Conservation (phyloP, 1,284 basidiomycete genomes). For the Puccinia triticina region DNA sequence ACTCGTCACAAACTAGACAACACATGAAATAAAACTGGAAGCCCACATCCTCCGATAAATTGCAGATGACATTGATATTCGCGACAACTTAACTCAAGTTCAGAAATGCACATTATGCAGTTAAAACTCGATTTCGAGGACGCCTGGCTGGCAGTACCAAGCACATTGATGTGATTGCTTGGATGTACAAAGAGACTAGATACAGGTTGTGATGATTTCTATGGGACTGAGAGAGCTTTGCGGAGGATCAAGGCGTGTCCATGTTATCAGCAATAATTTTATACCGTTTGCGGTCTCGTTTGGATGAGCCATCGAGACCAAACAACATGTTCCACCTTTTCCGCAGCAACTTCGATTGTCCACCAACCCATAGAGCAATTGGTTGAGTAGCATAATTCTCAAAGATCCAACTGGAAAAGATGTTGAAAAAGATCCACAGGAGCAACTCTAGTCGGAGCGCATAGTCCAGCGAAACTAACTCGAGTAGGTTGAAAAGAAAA, state of each 20-base stretch:
- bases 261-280: slow-evolving; percentile 45
- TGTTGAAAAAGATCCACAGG: slow-evolving; percentile 35
- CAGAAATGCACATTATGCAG: no score
- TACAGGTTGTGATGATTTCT: background rate
- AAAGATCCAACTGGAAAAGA: slow-evolving; percentile 35
- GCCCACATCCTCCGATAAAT: no score
- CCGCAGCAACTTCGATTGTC: slow-evolving; percentile 21
- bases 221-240: no score
- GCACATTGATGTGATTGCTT: background rate
- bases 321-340: slow-evolving; percentile 12
- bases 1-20: background rate
- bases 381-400: slow-evolving; percentile 45
- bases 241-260: slow-evolving; percentile 1
- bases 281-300: slow-evolving; percentile 39
- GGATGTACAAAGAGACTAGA: background rate
- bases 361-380: slow-evolving; percentile 41
- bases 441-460: slow-evolving; percentile 37
- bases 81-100: no score
- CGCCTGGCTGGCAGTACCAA: no score
- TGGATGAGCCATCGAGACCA: background rate
- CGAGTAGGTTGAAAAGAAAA: slow-evolving; percentile 26
- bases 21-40: background rate
- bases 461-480: slow-evolving; percentile 27
- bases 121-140: no score
- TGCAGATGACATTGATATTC: no score